Conservation (phyloP, 2,329 filamentous ascomycete species). For the Trichophyton benhamiae region DNA sequence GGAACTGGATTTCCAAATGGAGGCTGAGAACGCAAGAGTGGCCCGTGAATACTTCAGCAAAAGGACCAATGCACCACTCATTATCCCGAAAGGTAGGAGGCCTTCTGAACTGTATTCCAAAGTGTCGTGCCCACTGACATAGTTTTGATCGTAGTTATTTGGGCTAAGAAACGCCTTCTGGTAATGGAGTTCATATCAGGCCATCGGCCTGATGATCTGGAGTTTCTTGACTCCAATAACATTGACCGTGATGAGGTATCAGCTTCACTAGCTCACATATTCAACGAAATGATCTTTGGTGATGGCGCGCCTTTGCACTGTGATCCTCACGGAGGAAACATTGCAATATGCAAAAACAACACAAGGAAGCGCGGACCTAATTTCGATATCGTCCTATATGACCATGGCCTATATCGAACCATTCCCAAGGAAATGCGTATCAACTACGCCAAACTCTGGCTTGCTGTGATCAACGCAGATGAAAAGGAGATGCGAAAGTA, state of each 20-base stretch:
- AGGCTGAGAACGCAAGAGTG: conserved; percentile 70
- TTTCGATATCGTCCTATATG: conserved; percentile 92
- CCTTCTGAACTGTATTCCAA: neutral
- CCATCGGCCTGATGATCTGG: conserved; percentile 74
- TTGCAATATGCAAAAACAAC: conserved; percentile 73
- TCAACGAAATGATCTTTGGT: conserved; percentile 99
- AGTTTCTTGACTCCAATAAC: conserved; percentile 67
- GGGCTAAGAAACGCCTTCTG: conserved; percentile 76
- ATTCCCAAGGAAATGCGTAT: conserved; percentile 68
- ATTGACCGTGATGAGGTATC: conserved; percentile 96
- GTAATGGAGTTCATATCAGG: conserved; percentile 93
- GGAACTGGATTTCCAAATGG: conserved; percentile 78
- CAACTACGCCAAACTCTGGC: conserved; percentile 93
- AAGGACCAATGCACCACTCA: conserved; percentile 61
- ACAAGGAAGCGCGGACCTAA: conserved; percentile 49
- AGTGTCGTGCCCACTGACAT: neutral
- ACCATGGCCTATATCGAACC: conserved; percentile 90
- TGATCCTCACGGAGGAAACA: conserved; percentile 92
- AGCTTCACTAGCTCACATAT: conserved; percentile 75
- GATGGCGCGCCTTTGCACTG: conserved; percentile 81
- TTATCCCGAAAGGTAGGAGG: conserved; percentile 57
- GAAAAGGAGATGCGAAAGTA: conserved; percentile 77
- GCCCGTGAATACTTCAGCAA: conserved; percentile 70
- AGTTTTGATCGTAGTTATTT: conserved; percentile 49
- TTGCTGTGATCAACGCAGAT: conserved; percentile 85